phyloP scores from a whole-genome alignment of 2,329 filamentous ascomycete genomes.

The Paraconiothyrium sp. region DNA sequence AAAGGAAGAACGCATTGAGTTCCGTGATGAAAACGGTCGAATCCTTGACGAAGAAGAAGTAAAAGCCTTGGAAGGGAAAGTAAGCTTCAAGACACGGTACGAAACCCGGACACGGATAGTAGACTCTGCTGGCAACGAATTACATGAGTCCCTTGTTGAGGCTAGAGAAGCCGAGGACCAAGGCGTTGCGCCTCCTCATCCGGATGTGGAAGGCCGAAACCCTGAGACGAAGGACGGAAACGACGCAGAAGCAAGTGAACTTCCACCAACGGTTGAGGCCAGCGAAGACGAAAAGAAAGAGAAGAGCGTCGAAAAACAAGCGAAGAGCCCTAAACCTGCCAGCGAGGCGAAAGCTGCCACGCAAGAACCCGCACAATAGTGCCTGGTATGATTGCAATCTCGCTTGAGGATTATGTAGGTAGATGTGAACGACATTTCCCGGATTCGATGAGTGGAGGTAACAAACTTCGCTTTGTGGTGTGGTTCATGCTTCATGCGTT shows the following conservation, averaged over 20 bases:
- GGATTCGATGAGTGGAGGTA: not conserved
- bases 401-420: not conserved
- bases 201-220: slow-evolving; percentile 66
- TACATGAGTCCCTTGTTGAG: slow-evolving; percentile 60
- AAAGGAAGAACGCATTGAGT: slow-evolving; percentile 87
- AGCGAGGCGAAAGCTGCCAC: slow-evolving; percentile 52
- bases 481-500: slow-evolving; percentile 1
- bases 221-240: slow-evolving; percentile 62
- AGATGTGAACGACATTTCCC: not conserved
- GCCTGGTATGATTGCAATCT: not conserved
- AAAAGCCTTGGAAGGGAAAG: slow-evolving; percentile 84
- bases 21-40: slow-evolving; percentile 93
- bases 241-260: slow-evolving; percentile 50
- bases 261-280: slow-evolving; percentile 52
- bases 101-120: slow-evolving; percentile 91
- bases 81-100: slow-evolving; percentile 94
- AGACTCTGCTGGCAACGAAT: slow-evolving; percentile 80
- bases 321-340: slow-evolving; percentile 49
- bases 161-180: slow-evolving; percentile 42
- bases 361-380: slow-evolving; percentile 28
- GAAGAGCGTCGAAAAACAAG: slow-evolving; percentile 50
- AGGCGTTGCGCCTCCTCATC: slow-evolving; percentile 62
- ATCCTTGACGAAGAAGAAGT: slow-evolving; percentile 86
- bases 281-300: slow-evolving; percentile 57
- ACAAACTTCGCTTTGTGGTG: slow-evolving; percentile 1